A percentile compares a stretch with the other conserved stretches of the same genome.
phyloP scores from a whole-genome alignment of 495 filamentous ascomycete genomes.

The Neurospora sp. region DNA sequence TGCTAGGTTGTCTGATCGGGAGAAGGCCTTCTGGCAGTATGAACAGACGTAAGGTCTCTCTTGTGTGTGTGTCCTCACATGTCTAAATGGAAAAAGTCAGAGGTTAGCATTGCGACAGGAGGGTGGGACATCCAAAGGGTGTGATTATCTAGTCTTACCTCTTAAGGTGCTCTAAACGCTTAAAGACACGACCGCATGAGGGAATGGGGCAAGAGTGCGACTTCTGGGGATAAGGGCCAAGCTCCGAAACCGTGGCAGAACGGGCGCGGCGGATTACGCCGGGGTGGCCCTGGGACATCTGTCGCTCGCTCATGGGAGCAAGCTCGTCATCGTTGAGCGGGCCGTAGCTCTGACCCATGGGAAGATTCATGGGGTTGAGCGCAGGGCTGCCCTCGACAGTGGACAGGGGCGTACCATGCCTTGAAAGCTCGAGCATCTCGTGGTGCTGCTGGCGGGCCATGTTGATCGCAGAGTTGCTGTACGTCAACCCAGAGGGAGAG shows the following conservation, averaged over 20 bases:
- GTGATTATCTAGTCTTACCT: constrained; percentile 56
- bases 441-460: constrained; percentile 55
- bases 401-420: constrained; percentile 78
- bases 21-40: constrained; percentile 97
- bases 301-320: constrained; percentile 49
- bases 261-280: constrained; percentile 80
- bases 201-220: constrained; percentile 99
- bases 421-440: constrained; percentile 70
- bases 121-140: constrained; percentile 34
- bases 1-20: constrained; percentile 94
- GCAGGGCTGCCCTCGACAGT: constrained; percentile 69
- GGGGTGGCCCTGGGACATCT: constrained; percentile 50
- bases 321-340: constrained; percentile 55
- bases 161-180: constrained; percentile 97
- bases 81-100: constrained; percentile 51
- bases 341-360: constrained; percentile 53
- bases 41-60: constrained; percentile 96
- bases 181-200: constrained; percentile 92
- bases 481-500: constrained; percentile 58
- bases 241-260: constrained; percentile 92
- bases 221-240: constrained; percentile 93
- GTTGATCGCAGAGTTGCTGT: constrained; percentile 51
- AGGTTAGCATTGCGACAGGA: constrained; percentile 41
- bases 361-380: constrained; percentile 54
- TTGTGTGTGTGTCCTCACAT: constrained; percentile 98